A percentile compares a stretch with the other conserved stretches of the same genome.
phyloP scores from a whole-genome alignment of 108 stramenopile species.

The Cyclostephanos tholiformis region DNA sequence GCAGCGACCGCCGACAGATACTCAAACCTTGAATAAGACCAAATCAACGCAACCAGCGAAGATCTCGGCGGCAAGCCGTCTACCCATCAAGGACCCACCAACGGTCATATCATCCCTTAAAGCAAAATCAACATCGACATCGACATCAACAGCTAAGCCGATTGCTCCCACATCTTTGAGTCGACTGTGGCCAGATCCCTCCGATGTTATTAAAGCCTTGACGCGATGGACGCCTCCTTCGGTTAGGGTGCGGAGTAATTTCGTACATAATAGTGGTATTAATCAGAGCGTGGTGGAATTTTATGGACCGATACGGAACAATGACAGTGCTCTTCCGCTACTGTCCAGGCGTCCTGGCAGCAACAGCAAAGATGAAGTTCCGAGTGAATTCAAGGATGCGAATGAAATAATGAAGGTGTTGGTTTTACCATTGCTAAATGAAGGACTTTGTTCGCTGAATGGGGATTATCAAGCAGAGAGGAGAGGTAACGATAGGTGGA shows the following conservation, averaged over 20 bases:
- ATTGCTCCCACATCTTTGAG: constrained; percentile 26
- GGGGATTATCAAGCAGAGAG: constrained; percentile 43
- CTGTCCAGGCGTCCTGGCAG: background rate
- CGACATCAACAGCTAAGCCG: constrained; percentile 17
- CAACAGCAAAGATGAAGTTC: constrained; percentile 8
- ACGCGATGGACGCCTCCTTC: constrained; percentile 40
- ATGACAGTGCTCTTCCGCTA: constrained; percentile 6
- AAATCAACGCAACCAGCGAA: background rate
- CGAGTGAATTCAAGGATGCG: constrained; percentile 33
- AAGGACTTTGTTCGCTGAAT: constrained; percentile 39
- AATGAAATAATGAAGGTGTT: constrained; percentile 29
- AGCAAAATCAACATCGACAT: constrained; percentile 29
- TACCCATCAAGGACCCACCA: constrained; percentile 4
- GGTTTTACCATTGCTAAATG: constrained; percentile 20
- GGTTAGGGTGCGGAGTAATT: constrained; percentile 6
- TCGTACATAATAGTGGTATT: background rate
- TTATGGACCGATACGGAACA: constrained; percentile 21
- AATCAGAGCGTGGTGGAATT: constrained; percentile 26
- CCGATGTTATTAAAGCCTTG: constrained; percentile 45
- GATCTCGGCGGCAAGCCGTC: background rate
- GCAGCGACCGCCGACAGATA: background rate
- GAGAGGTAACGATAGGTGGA: constrained; percentile 27
- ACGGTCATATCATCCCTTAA: background rate
- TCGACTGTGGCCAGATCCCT: constrained; percentile 50
- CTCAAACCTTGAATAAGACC: background rate